Conservation (phyloP, 2,329 filamentous ascomycete species). For the Alternaria conjuncta region DNA sequence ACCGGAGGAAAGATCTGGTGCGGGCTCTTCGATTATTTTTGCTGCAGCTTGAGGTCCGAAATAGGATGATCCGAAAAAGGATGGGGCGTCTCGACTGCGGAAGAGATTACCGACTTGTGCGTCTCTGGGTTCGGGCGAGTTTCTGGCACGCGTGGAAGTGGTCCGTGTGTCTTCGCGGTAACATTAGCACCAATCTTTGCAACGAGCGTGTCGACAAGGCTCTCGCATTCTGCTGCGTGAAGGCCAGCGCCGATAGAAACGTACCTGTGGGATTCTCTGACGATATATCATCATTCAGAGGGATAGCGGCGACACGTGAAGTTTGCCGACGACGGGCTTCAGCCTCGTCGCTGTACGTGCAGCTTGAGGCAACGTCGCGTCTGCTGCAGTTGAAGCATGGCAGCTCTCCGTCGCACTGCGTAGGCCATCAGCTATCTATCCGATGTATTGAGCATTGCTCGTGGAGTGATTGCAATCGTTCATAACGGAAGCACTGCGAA, state of each 20-base stretch:
- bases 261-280: neutral
- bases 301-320: neutral
- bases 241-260: neutral
- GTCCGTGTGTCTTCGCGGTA: neutral
- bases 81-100: slow-evolving; percentile 22
- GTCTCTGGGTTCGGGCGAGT: slow-evolving; percentile 11
- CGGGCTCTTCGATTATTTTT: slow-evolving; percentile 26
- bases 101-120: slow-evolving; percentile 25
- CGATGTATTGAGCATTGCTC: neutral
- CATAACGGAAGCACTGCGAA: neutral
- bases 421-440: neutral
- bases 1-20: slow-evolving; percentile 21
- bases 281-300: neutral
- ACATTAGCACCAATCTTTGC: neutral
- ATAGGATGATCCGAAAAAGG: slow-evolving; percentile 28
- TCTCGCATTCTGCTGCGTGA: neutral
- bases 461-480: neutral
- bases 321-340: slow-evolving; percentile 8
- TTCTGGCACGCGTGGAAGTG: neutral
- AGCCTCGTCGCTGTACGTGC: slow-evolving; percentile 20
- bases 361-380: slow-evolving; percentile 16
- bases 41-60: slow-evolving; percentile 28
- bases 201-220: neutral
- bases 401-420: slow-evolving; percentile 22
- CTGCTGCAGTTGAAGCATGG: slow-evolving; percentile 26